Evolutionary conservation across 1,284 basidiomycete genomes (phyloP).

Genomic region (Ceratobasidium sp.): DNA sequence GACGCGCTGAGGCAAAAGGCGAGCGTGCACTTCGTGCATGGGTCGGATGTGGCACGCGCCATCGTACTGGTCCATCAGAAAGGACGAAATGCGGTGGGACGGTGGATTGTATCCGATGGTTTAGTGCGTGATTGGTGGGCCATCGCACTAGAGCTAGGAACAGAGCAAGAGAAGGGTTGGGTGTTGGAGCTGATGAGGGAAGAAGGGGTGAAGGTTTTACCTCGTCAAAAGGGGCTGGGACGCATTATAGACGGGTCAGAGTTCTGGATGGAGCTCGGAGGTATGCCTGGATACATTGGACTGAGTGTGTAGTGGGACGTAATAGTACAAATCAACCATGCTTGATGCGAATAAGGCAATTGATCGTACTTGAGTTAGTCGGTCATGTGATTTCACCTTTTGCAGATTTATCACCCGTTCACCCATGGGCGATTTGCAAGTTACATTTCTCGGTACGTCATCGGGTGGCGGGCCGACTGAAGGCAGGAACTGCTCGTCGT

Average conservation of each 20-base stretch:
- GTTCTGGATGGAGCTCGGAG: constrained; percentile 19
- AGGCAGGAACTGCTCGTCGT: constrained; percentile 24
- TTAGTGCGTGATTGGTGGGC: constrained; percentile 33
- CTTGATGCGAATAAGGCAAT: not conserved
- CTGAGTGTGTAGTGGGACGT: constrained; percentile 3
- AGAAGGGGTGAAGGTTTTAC: constrained; percentile 4
- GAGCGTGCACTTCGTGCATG: constrained; percentile 45
- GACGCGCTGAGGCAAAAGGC: constrained; percentile 44
- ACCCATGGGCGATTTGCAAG: not conserved
- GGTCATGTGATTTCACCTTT: not conserved
- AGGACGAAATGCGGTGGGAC: not conserved
- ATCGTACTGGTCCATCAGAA: constrained; percentile 41
- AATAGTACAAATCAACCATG: not conserved
- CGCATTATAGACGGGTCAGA: constrained; percentile 12
- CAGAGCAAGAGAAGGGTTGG: constrained; percentile 17
- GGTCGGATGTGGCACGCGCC: constrained; percentile 45
- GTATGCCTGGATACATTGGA: not conserved
- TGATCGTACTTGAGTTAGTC: not conserved
- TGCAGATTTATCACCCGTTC: too few species aligned
- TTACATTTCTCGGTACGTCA: constrained; percentile 33
- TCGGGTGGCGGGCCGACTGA: constrained; percentile 32
- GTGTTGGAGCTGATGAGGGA: constrained; percentile 26
- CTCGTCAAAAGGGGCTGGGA: not conserved
- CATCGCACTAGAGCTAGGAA: constrained; percentile 14
- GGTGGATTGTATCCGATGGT: constrained; percentile 29